Evolutionary conservation across 306 rosid species (phyloP), one percentile per base, ranked within the genome.

Genomic region (Glycine soja): DNA sequence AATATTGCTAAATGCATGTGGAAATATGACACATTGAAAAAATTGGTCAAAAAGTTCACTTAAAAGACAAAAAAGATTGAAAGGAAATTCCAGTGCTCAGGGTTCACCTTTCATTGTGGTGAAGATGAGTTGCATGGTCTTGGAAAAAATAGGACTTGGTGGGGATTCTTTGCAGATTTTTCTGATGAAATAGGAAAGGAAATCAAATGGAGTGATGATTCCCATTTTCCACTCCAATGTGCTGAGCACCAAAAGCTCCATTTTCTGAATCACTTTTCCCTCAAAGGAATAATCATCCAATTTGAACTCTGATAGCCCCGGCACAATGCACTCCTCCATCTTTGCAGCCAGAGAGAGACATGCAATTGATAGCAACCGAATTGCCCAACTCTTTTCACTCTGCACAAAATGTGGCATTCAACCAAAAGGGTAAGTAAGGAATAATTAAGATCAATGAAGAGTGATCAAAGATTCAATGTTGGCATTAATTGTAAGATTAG

Each of bases 331-430:
- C 66, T 93, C 99, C 70, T 89, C 91, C 97, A 93, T 93, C 77
- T 95, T 95, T 48, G 94, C 94, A 15, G 97, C 99, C 63, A 93
- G 14, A 10, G 93, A 88, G 40, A 95, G 86, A 69, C 98, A 91
- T 47, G 94, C 96, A 79, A 88, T 83, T 19, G 98, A 91, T 43
- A 94, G 82, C 56, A 94, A 78, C 80, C 82, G 83, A 32, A 92
- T 80, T 56, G 88, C 87, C 97, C 97, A 93, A 53, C 70, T 6
- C 81, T 91, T 88, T 11, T 89, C 90, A 67, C 88, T 84, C 97
- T 93, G 91, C 88, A 72, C 18, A 78, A 78, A 72, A 67, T 66
- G 71, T 9, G 53, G 5, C 76, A 66, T 68, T 70, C 48, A 72
- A 73, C 34, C 63, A 81, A 69, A 43, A 81, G 45, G 66, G 75